Conservation (phyloP, 768 basidiomycete genomes). For the Termitomyces sp. region DNA sequence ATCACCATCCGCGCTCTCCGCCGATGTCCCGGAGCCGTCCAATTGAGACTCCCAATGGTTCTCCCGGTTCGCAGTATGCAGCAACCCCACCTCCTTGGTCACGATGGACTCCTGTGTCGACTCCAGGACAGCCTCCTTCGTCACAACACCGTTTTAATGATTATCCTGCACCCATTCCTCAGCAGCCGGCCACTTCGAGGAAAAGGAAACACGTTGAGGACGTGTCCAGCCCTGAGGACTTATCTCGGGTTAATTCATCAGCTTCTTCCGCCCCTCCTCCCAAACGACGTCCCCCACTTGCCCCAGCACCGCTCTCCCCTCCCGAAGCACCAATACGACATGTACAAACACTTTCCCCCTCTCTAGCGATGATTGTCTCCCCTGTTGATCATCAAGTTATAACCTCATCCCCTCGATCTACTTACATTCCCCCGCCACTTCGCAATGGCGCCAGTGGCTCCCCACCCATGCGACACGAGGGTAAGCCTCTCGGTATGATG, state of each 20-base stretch:
- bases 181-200: slow-evolving; percentile 29
- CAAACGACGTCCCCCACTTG: slow-evolving; percentile 31
- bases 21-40: slow-evolving; percentile 13
- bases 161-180: slow-evolving; percentile 26
- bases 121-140: slow-evolving; percentile 38
- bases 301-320: slow-evolving; percentile 22
- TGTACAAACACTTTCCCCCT: slow-evolving; percentile 52
- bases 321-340: slow-evolving; percentile 24
- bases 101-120: slow-evolving; percentile 40
- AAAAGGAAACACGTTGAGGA: slow-evolving; percentile 45
- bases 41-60: slow-evolving; percentile 6
- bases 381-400: slow-evolving; percentile 38
- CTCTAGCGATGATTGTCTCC: slow-evolving; percentile 60
- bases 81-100: slow-evolving; percentile 41
- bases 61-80: slow-evolving; percentile 16
- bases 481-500: slow-evolving; percentile 18
- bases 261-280: slow-evolving; percentile 21
- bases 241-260: slow-evolving; percentile 16
- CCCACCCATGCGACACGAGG: slow-evolving; percentile 18
- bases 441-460: slow-evolving; percentile 19
- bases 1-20: slow-evolving; percentile 12
- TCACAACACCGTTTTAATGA: slow-evolving; percentile 33
- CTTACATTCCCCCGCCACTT: slow-evolving; percentile 25
- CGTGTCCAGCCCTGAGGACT: slow-evolving; percentile 18
- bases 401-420: slow-evolving; percentile 29